Conservation (phyloP, 805 yeast species). For the Nakazawaea wickerhamii region DNA sequence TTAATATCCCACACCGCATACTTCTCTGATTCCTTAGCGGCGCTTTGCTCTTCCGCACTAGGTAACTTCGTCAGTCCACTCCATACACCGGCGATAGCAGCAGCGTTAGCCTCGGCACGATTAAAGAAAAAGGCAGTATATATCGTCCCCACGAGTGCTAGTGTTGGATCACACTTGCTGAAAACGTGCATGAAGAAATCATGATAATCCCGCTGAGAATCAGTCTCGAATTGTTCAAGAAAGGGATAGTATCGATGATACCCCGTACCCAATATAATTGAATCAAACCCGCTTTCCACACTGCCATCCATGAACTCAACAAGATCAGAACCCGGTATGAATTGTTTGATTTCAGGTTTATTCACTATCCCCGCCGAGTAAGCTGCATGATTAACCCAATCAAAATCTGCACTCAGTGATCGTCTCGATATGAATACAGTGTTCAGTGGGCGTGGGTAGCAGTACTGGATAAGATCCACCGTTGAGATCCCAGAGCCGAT, state of each 20-base stretch:
- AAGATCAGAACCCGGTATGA: constrained; percentile 20
- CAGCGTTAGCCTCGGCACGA: constrained; percentile 44
- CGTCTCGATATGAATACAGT: constrained; percentile 14
- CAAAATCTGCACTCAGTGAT: neutral
- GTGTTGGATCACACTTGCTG: constrained; percentile 35
- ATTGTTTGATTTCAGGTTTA: constrained; percentile 21
- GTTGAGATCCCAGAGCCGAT: constrained; percentile 41
- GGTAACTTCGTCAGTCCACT: constrained; percentile 36
- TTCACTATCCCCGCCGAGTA: constrained; percentile 12
- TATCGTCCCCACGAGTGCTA: constrained; percentile 36
- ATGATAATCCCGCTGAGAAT: constrained; percentile 13
- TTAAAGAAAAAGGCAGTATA: constrained; percentile 41
- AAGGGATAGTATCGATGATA: constrained; percentile 39
- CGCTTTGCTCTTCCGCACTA: constrained; percentile 30
- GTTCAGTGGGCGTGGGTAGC: constrained; percentile 23
- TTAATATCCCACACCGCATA: constrained; percentile 24
- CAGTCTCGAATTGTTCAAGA: constrained; percentile 15
- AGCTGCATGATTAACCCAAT: constrained; percentile 10
- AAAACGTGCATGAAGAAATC: constrained; percentile 30
- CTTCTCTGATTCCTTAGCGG: constrained; percentile 28
- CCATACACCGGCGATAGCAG: constrained; percentile 56
- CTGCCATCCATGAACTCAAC: constrained; percentile 15
- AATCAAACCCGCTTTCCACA: constrained; percentile 29
- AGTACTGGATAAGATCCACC: constrained; percentile 37
- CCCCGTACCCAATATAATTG: constrained; percentile 37